These are phyloP conservation scores for Penicillium palitans DNA, from an alignment of 2,329 filamentous ascomycete genomes.

Conservation along the genomic window DNA sequence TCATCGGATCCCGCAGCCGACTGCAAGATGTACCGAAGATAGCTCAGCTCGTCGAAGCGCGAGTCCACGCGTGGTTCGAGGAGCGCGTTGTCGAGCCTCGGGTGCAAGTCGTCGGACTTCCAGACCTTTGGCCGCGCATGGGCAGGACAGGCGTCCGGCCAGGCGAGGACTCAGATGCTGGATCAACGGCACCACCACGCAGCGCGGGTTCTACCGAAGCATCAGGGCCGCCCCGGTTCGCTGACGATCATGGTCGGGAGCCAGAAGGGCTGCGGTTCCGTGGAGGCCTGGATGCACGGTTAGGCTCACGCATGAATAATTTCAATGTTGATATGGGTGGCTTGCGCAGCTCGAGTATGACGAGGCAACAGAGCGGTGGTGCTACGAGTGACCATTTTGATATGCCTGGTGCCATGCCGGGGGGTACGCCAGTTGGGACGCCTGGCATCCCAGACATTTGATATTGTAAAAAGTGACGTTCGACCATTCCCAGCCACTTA, in stretches of 20 bases:
- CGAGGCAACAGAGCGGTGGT: constrained; percentile 33
- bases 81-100: constrained; percentile 65
- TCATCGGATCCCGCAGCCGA: constrained; percentile 62
- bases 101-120: constrained; percentile 64
- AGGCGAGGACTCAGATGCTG: constrained; percentile 44
- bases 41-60: constrained; percentile 63
- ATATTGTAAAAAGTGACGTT: neutral
- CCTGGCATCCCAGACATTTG: constrained; percentile 4
- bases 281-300: constrained; percentile 28
- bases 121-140: constrained; percentile 63
- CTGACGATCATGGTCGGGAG: constrained; percentile 26
- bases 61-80: constrained; percentile 67
- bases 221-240: constrained; percentile 24
- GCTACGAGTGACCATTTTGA: constrained; percentile 36
- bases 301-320: constrained; percentile 36
- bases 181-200: constrained; percentile 34
- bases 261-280: constrained; percentile 39
- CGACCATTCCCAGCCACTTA: neutral
- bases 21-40: constrained; percentile 68
- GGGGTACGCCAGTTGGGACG: constrained; percentile 7
- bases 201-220: constrained; percentile 32
- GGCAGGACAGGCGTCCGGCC: constrained; percentile 47
- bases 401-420: constrained; percentile 44
- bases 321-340: constrained; percentile 37
- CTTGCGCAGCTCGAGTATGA: constrained; percentile 35